Percentiles rank a stretch among this genome's conserved stretches.
phyloP scores from a whole-genome alignment of 306 rosid genomes.

The Glycine soja region DNA sequence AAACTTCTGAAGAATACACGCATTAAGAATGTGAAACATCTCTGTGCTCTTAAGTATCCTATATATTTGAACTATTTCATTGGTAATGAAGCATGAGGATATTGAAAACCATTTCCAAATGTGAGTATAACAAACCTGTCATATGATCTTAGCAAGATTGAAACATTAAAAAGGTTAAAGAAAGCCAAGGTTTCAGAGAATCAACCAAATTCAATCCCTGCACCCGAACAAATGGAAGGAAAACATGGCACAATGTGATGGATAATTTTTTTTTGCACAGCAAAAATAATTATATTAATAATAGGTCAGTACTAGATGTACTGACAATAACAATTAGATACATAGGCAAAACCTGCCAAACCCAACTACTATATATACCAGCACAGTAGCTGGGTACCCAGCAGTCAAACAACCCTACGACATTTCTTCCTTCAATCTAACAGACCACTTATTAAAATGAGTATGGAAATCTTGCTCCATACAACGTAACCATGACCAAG shows the following conservation, averaged over 20 bases:
- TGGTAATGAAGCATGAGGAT: conserved; percentile 17
- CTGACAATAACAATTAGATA: too few species aligned
- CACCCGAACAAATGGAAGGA: not conserved
- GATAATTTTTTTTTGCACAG: too few species aligned
- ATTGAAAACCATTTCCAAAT: conserved; percentile 7
- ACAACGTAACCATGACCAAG: too few species aligned
- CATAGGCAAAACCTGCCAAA: too few species aligned
- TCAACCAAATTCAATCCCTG: conserved; percentile 11
- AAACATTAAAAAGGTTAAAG: not conserved
- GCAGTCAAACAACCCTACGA: too few species aligned
- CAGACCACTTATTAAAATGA: too few species aligned
- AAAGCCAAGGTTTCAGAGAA: conserved; percentile 13
- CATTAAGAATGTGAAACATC: conserved; percentile 32
- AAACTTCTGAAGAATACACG: conserved; percentile 14
- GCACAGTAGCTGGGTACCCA: too few species aligned
- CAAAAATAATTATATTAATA: too few species aligned
- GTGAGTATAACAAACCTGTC: conserved; percentile 6
- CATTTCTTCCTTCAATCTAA: too few species aligned
- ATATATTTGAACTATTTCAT: conserved; percentile 28
- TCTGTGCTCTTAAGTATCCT: not conserved
- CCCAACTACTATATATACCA: too few species aligned
- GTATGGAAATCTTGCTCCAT: too few species aligned
- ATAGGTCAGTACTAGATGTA: too few species aligned
- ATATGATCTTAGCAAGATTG: not conserved
- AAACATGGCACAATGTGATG: not conserved